phyloP scores from a whole-genome alignment of 768 basidiomycete genomes.

The Naganishia onofrii region DNA sequence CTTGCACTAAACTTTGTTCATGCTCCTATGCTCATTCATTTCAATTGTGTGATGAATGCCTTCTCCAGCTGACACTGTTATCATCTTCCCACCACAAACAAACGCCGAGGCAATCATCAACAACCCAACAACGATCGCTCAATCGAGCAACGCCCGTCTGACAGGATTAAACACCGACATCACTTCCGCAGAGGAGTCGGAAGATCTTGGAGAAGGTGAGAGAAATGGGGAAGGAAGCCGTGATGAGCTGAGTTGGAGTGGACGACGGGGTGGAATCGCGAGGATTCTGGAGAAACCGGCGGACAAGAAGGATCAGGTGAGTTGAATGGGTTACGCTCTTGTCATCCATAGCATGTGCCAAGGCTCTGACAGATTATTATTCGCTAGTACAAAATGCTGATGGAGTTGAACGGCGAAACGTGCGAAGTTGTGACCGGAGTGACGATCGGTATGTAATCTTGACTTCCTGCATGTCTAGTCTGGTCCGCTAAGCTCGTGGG shows the following conservation, averaged over 20 bases:
- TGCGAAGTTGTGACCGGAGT: slow-evolving; percentile 94
- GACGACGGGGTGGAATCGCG: slow-evolving; percentile 54
- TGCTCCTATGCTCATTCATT: neutral
- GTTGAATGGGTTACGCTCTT: slow-evolving; percentile 16
- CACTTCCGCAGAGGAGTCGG: slow-evolving; percentile 7
- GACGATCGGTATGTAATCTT: slow-evolving; percentile 62
- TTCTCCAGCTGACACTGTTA: slow-evolving; percentile 87
- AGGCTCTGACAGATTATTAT: neutral
- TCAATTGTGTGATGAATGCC: no score
- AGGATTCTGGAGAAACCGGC: slow-evolving; percentile 86
- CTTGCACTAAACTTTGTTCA: neutral
- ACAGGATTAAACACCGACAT: slow-evolving; percentile 20
- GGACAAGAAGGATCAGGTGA: slow-evolving; percentile 63
- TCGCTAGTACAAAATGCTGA: slow-evolving; percentile 73
- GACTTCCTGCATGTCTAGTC: neutral
- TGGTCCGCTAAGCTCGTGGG: neutral
- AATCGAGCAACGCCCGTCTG: slow-evolving; percentile 40
- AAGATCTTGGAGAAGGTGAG: slow-evolving; percentile 18
- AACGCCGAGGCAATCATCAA: slow-evolving; percentile 21
- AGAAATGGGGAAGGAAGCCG: neutral
- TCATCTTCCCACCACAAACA: slow-evolving; percentile 65
- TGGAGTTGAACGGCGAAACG: slow-evolving; percentile 76
- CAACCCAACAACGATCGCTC: slow-evolving; percentile 33
- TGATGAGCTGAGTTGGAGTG: slow-evolving; percentile 27
- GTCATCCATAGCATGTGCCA: neutral